Evolutionary conservation across 805 yeast genomes (phyloP).

Genomic region (Candida dendrica): DNA sequence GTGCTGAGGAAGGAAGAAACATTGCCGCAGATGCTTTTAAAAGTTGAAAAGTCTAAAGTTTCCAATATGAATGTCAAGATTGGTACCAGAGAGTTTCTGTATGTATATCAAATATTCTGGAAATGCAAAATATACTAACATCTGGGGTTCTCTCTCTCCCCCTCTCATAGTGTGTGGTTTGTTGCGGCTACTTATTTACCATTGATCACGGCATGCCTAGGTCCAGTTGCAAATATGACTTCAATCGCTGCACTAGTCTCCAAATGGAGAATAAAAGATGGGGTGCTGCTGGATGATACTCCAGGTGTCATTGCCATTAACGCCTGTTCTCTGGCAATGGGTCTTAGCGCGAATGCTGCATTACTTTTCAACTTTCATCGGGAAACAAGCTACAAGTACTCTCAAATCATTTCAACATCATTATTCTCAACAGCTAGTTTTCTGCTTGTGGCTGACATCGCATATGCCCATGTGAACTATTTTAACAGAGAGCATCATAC

Average conservation of each 20-base stretch:
- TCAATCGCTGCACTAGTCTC: constrained; percentile 67
- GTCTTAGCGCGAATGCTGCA: constrained; percentile 61
- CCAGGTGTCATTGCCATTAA: constrained; percentile 47
- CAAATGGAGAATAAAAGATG: constrained; percentile 47
- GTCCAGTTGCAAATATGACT: constrained; percentile 71
- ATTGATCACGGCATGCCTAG: constrained; percentile 66
- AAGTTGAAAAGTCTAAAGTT: constrained; percentile 9
- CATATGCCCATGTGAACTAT: constrained; percentile 20
- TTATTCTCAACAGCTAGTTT: constrained; percentile 60
- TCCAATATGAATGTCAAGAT: constrained; percentile 5
- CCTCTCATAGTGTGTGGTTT: constrained; percentile 49
- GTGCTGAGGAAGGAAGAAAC: not conserved
- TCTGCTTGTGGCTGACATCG: constrained; percentile 30
- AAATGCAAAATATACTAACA: not conserved
- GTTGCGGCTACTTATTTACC: constrained; percentile 64
- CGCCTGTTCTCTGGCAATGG: constrained; percentile 54
- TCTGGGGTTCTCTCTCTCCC: not conserved
- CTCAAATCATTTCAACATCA: constrained; percentile 54
- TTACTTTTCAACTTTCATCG: constrained; percentile 64
- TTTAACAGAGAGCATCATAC: constrained; percentile 12
- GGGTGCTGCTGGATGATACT: constrained; percentile 26
- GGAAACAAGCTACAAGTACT: constrained; percentile 44
- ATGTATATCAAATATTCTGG: not conserved
- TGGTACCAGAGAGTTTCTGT: not conserved
- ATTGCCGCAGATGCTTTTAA: constrained; percentile 10